Evolutionary conservation across 176 grass and related monocot species (phyloP).

Genomic region (Zoysia japonica): DNA sequence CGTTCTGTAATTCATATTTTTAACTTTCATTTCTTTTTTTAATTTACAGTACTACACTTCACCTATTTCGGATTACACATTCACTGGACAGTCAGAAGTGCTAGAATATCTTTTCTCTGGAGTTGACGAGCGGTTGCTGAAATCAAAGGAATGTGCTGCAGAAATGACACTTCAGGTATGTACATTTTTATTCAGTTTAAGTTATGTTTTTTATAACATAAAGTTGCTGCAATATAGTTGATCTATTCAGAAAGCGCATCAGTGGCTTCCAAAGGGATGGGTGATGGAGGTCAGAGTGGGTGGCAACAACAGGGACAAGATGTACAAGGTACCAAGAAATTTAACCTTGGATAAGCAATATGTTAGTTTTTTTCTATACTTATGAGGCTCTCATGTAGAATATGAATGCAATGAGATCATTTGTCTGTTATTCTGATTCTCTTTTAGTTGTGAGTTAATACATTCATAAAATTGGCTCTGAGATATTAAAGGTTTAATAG

Average conservation of each 20-base stretch:
- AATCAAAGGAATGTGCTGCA: slow-evolving; percentile 1
- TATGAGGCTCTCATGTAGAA: neutral
- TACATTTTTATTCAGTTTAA: neutral
- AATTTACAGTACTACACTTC: slow-evolving; percentile 46
- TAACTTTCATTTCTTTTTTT: neutral
- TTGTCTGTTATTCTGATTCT: too few relatives aligned
- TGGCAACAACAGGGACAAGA: slow-evolving; percentile 43
- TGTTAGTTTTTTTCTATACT: neutral
- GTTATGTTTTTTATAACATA: too few relatives aligned
- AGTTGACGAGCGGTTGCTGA: slow-evolving; percentile 25
- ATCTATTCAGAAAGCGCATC: neutral
- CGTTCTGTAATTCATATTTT: neutral
- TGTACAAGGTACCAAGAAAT: slow-evolving; percentile 43
- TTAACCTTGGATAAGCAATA: neutral
- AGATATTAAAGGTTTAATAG: too few relatives aligned
- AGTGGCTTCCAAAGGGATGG: slow-evolving; percentile 53
- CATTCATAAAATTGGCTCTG: too few relatives aligned
- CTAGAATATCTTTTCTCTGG: slow-evolving; percentile 39
- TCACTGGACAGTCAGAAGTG: slow-evolving; percentile 34
- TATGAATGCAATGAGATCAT: too few relatives aligned
- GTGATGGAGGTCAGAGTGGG: slow-evolving; percentile 45
- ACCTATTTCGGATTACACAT: slow-evolving; percentile 33
- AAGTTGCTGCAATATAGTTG: neutral
- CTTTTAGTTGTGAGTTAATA: too few relatives aligned
- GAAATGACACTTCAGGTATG: slow-evolving; percentile 16